A percentile compares a stretch with the other conserved stretches of the same genome.
phyloP scores from a whole-genome alignment of 2,329 filamentous ascomycete genomes.

The Cytospora piceicola region DNA sequence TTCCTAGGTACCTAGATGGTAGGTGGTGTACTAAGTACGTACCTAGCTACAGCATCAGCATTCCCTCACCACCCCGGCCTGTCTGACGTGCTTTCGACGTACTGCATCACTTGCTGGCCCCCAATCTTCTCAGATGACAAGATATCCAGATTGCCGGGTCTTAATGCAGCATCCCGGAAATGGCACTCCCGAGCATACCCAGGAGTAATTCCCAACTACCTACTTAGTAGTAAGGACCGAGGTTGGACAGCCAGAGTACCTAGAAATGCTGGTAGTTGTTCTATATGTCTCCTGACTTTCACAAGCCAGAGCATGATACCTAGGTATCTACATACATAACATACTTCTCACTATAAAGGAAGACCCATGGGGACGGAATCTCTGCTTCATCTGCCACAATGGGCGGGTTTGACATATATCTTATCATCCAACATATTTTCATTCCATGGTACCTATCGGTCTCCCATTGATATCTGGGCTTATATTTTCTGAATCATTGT shows the following conservation, averaged over 20 bases:
- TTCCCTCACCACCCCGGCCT: background rate
- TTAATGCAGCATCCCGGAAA: background rate
- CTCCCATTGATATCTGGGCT: background rate
- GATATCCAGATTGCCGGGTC: constrained; percentile 13
- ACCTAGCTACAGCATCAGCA: background rate
- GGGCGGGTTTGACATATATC: background rate
- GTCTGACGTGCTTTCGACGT: background rate
- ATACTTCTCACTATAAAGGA: background rate
- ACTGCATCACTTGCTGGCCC: constrained; percentile 10
- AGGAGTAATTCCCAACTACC: background rate
- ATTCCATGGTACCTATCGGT: background rate
- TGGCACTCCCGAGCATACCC: background rate
- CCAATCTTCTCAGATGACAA: background rate
- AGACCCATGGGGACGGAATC: background rate
- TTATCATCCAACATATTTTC: background rate
- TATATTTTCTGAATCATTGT: background rate
- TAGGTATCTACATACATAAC: background rate
- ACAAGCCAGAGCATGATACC: background rate
- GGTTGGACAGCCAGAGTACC: background rate
- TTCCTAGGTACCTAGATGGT: background rate
- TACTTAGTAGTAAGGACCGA: background rate
- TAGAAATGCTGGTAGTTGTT: background rate
- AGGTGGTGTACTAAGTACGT: background rate
- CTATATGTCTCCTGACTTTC: background rate
- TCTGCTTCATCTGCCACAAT: background rate